These are phyloP conservation scores for Decorospora gaudefroyi DNA, from an alignment of 2,329 filamentous ascomycete genomes.

Conservation along the genomic window DNA sequence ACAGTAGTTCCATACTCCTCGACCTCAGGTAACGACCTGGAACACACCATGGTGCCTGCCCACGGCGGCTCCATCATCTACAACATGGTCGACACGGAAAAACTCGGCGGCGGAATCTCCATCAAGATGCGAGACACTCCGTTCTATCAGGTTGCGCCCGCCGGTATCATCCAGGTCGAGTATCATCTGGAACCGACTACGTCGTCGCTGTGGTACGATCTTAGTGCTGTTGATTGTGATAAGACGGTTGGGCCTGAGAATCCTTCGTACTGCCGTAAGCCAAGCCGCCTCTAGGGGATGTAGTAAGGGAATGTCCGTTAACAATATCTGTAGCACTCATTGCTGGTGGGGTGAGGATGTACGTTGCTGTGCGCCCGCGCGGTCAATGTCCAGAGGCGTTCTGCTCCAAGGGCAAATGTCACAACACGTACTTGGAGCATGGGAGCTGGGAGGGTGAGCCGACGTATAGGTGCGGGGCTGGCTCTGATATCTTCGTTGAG, in stretches of 20 bases:
- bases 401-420: constrained; percentile 16
- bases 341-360: constrained; percentile 25
- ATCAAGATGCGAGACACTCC: constrained; percentile 34
- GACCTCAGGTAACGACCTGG: constrained; percentile 11
- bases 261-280: constrained; percentile 23
- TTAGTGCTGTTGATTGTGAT: constrained; percentile 29
- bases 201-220: constrained; percentile 28
- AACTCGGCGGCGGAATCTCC: constrained; percentile 14
- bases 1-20: constrained; percentile 12
- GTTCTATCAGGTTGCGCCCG: constrained; percentile 18
- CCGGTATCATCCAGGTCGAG: constrained; percentile 32
- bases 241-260: constrained; percentile 4
- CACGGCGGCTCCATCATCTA: constrained; percentile 11
- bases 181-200: constrained; percentile 21
- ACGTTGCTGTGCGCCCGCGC: constrained; percentile 5
- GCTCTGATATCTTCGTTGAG: constrained; percentile 26
- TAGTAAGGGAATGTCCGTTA: background rate
- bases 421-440: constrained; percentile 20
- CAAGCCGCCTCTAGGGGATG: no score
- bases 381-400: constrained; percentile 11
- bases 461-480: constrained; percentile 20
- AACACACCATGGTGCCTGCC: constrained; percentile 14
- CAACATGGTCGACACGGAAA: constrained; percentile 17
- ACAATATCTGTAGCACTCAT: constrained; percentile 14
- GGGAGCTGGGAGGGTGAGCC: constrained; percentile 28